A percentile compares a stretch with the other conserved stretches of the same genome.
Conservation (phyloP, 495 filamentous ascomycete species). For the Neurospora africana region DNA sequence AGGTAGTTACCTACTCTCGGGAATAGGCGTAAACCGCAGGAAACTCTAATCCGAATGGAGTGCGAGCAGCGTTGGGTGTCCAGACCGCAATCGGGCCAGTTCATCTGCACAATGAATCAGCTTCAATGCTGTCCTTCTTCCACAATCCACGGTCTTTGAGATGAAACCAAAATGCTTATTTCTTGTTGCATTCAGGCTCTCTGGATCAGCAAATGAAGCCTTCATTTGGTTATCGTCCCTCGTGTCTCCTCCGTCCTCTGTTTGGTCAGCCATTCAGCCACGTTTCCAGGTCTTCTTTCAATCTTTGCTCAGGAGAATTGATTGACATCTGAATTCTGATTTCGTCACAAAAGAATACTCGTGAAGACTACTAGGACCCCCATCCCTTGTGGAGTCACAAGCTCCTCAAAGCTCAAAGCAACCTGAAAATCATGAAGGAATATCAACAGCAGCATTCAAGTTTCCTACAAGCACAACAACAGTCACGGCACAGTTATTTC, state of each 20-base stretch:
- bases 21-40: too few species aligned
- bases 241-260: not conserved
- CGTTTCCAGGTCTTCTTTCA: not conserved
- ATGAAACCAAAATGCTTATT: fast-evolving
- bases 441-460: not conserved
- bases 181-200: not conserved
- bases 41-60: too few species aligned
- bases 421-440: not conserved
- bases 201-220: not conserved
- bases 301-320: not conserved
- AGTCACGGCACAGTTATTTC: not conserved
- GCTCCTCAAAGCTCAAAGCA: not conserved
- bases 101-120: not conserved
- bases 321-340: not conserved
- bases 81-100: not conserved
- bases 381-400: not conserved
- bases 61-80: not conserved
- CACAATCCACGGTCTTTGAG: not conserved
- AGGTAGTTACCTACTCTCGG: too few species aligned
- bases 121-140: not conserved
- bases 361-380: not conserved
- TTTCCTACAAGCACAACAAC: not conserved
- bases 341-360: not conserved
- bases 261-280: not conserved
- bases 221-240: not conserved